These are phyloP conservation scores for Silene noctiflora DNA, from an alignment of 179 eudicot species.

Conservation along the genomic window DNA sequence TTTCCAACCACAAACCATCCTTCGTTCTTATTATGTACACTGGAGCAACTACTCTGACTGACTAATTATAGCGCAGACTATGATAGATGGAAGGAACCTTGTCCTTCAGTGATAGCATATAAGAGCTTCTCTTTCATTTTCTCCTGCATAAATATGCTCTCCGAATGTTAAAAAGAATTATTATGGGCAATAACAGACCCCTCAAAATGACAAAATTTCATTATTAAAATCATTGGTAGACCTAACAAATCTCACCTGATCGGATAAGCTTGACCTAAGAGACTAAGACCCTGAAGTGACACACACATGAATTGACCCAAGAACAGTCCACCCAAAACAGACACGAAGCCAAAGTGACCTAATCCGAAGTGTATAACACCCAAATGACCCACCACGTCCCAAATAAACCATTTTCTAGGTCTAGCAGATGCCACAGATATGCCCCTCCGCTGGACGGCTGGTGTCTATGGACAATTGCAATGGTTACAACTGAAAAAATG, in stretches of 20 bases:
- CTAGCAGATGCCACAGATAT: not conserved
- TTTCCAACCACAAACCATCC: constrained; percentile 12
- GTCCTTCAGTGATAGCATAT: constrained; percentile 91
- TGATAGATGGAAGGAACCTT: constrained; percentile 93
- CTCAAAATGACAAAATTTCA: too few species aligned
- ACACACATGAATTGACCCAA: too few species aligned
- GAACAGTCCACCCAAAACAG: too few species aligned
- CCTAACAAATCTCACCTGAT: too few species aligned
- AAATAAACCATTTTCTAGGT: not conserved
- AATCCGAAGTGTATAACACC: not conserved
- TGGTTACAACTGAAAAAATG: not conserved
- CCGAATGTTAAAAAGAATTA: constrained; percentile 4
- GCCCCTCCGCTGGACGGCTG: too few species aligned
- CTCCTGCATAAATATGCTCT: constrained; percentile 49
- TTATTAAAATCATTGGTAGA: too few species aligned
- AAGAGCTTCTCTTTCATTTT: constrained; percentile 78
- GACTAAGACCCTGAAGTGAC: too few species aligned
- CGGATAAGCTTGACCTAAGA: too few species aligned
- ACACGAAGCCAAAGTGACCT: too few species aligned
- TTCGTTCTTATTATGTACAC: constrained; percentile 34
- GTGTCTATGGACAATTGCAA: not conserved
- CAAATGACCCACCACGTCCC: not conserved
- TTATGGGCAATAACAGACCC: not conserved
- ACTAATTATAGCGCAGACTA: constrained; percentile 42
- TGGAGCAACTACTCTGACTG: constrained; percentile 28